phyloP scores from a whole-genome alignment of 331 rosid genomes.

The Rosa hybrid region DNA sequence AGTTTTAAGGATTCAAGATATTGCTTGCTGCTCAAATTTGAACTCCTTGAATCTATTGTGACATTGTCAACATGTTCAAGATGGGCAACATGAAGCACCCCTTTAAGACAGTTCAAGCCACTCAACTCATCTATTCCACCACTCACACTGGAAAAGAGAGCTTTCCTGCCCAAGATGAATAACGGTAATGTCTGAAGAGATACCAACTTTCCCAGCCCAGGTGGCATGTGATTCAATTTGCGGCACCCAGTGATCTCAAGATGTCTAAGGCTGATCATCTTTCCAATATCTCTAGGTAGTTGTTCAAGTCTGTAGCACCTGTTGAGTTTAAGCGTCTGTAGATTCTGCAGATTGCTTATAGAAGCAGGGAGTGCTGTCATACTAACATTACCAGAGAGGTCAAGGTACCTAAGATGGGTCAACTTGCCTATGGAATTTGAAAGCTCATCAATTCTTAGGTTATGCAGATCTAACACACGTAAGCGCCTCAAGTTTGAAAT shows the following conservation, averaged over 20 bases:
- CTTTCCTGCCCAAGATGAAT: not conserved
- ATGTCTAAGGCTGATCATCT: constrained; percentile 34
- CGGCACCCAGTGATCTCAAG: constrained; percentile 28
- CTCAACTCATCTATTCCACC: not conserved
- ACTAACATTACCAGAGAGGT: constrained; percentile 15
- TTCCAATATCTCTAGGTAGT: constrained; percentile 31
- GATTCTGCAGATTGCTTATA: constrained; percentile 23
- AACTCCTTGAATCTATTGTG: not conserved
- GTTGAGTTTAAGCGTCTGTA: constrained; percentile 37
- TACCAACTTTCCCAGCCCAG: constrained; percentile 21
- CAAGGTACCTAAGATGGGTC: constrained; percentile 41
- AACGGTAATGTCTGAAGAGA: not conserved
- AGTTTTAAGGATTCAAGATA: not conserved
- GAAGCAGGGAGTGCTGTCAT: constrained; percentile 32
- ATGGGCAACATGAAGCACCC: not conserved
- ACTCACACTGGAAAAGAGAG: not conserved
- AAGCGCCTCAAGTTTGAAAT: constrained; percentile 12
- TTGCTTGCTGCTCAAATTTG: not conserved
- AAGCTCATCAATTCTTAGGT: not conserved
- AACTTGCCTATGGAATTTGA: constrained; percentile 23
- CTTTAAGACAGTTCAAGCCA: constrained; percentile 4
- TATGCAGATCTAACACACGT: constrained; percentile 21
- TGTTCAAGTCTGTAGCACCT: not conserved
- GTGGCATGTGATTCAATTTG: constrained; percentile 30
- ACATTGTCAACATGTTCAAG: not conserved